Base-by-base conservation (phyloP, 495 filamentous ascomycete species). In the Lasiosphaeria hispida region DNA sequence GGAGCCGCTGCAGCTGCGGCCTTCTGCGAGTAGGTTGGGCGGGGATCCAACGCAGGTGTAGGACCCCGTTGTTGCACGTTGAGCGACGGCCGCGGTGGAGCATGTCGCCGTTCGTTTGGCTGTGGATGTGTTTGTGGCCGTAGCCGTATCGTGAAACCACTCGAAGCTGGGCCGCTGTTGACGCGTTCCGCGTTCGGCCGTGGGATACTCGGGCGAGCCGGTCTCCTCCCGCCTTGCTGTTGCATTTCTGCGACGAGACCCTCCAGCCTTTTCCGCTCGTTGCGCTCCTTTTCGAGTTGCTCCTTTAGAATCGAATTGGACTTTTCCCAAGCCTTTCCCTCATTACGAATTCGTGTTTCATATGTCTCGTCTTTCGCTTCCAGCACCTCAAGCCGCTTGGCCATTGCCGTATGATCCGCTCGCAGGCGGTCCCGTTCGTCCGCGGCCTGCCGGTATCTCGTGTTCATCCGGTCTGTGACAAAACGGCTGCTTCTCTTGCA, bases 401-500 rank as follows among this genome's bases (percentile, higher is more conserved):
- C 57, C 55, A 70, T 58, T 10, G 52, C 45, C 1, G 56, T 66
- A 30, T 66, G 59, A 30, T 69, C 68, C 0, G 37, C 38, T 10
- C 52, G 62, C 45, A 72, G 17, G 13, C 65, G 63, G 38, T 71
- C 61, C 5, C 67, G 54, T 54, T 72, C 69, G 10, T 70, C 61
- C 1, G 61, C 51, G 10, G 47, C 60, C 4, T 57, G 30, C 34
- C 56, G 66, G 37, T 65, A 50, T 19, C 41, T 58, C 7, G 54
- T 61, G 54, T 69, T 69, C 49, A 73, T 65, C 11, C 61, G 59
- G 1, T 67, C 63, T 7, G 67, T 71, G n/a, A 73, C 42, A 35
- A 63, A 70, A 0, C 68, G 65, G 33, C 45, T 64, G 53, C 59
- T 69, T 50, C 59, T 70, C 33, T 69, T 72, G 60, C 75, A 77